Base-by-base conservation (phyloP, 495 filamentous ascomycete genomes). In the Xylaria curta region DNA sequence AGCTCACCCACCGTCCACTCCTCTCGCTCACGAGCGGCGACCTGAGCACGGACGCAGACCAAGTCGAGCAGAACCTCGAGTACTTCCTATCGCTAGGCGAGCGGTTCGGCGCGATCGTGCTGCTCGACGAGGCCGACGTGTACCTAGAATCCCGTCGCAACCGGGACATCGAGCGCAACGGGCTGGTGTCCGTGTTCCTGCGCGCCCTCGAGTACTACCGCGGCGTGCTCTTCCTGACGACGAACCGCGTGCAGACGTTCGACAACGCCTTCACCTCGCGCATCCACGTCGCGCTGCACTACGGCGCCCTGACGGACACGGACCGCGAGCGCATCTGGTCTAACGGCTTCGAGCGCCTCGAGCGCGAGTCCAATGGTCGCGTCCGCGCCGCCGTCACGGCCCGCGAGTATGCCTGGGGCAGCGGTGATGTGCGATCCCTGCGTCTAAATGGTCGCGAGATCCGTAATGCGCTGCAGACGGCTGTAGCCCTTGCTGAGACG, bases 121-220 rank as follows among this genome's bases (percentile, higher is more conserved):
- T 84, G 1, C 74, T 84, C 12, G 81, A 85, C 75, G 83, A 85
- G 64, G 83, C 82, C 5, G 83, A 85, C 68, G 83, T 85, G 31
- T 85, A 81, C 75, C 80, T 85, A 5, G 92, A 94, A 81, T 86
- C 90, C 66, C 89, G 92, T 21, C 89, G 87, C 1, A 86, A 91
- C 47, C 85, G 89, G 71, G 91, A 95, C 73, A 88, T 95, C 72
- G 86, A 88, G 74, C 87, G 93, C 66, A 95, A 95, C 75, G 91
- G 91, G 1, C 85, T 95, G 0, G 93, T 95, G 24, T 91, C 89
- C 68, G 90, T 95, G 59, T 84, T 84, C 73, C 70, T 83, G 15
- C 76, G 81, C 31, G 81, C 79, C 0, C 76, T 84, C 59, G 82
- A 84, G 73, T 83, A 83, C 71, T 84, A 83, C 77, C 72, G 76